phyloP scores from a whole-genome alignment of 2,329 filamentous ascomycete species.

The Nigrograna mackinnonii region DNA sequence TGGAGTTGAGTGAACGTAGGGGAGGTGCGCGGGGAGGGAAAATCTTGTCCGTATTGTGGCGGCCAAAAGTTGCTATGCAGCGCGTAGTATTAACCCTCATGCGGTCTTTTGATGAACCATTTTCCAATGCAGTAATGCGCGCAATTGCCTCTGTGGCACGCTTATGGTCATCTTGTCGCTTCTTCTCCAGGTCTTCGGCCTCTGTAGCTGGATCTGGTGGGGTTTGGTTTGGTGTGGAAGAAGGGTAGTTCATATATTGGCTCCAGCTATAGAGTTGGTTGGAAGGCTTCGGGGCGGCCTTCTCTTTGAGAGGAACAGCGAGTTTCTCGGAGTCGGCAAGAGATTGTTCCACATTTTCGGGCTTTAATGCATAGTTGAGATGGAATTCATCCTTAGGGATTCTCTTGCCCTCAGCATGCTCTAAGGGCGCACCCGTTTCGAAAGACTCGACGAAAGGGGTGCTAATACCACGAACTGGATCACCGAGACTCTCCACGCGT shows the following conservation, averaged over 20 bases:
- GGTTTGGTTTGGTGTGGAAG: conserved; percentile 5
- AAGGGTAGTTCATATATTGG: not conserved
- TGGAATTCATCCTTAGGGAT: conserved; percentile 42
- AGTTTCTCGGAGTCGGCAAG: conserved; percentile 70
- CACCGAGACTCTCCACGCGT: conserved; percentile 68
- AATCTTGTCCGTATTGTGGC: conserved; percentile 79
- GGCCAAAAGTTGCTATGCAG: conserved; percentile 85
- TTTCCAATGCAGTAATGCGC: conserved; percentile 77
- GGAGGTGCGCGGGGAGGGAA: conserved; percentile 64
- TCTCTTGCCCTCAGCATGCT: conserved; percentile 20
- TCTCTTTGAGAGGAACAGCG: conserved; percentile 56
- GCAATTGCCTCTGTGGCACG: conserved; percentile 75
- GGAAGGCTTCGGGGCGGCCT: conserved; percentile 8
- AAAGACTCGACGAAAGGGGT: conserved; percentile 87
- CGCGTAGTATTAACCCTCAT: conserved; percentile 81
- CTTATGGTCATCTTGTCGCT: conserved; percentile 52
- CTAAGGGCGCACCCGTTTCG: conserved; percentile 58
- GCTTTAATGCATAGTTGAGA: conserved; percentile 77
- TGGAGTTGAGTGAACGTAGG: conserved; percentile 49
- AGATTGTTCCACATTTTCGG: conserved; percentile 67
- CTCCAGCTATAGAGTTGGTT: not conserved
- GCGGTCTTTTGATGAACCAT: conserved; percentile 77
- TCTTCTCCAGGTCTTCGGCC: conserved; percentile 23
- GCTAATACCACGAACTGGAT: conserved; percentile 76
- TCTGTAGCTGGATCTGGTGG: conserved; percentile 4